Evolutionary conservation across 2,329 filamentous ascomycete species (phyloP), one percentile per base, ranked within the genome.

Genomic region (Talaromyces verruculosus): DNA sequence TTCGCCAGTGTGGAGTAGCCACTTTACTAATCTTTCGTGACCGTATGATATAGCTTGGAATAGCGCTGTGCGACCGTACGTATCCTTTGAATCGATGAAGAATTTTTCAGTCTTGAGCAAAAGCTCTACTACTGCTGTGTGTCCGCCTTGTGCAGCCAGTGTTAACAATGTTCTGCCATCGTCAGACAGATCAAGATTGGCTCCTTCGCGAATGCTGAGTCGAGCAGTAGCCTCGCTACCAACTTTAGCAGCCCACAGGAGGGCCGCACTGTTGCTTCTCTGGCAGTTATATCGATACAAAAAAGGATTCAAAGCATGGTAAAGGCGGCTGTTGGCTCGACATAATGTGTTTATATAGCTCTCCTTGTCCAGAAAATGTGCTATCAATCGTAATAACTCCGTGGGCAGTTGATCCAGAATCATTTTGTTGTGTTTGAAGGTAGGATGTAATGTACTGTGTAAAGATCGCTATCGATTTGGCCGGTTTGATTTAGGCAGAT

Each of bases 401-500:
- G 35, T 25, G 25, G 57, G 57, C 35, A 45, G 19, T 19, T 30
- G 17, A 25, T 25, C 19, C n/a, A 60, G 57, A 45, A 5, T 30
- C 57, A 45, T 65, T 59, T 11, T 35, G 33, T 74, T 78, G 5
- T 43, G n/a, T 43, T 43, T 43, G 41, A 43, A 43, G 41, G 17
- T 19, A 43, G 41, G 41, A 43, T 43, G 17, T 41, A 41, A 41
- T 41, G 15, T 25, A 25, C 25, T 25, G 3, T 25, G 25, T 43
- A 19, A 19, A 43, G 41, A 19, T 43, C 41, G 41, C 1, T 43
- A 43, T 43, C 41, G 41, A 19, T 43, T 43, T 43, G 7, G 41
- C 33, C 33, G 11, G 33, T 35, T 35, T 35, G 19, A 30, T 30
- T 30, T 30, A 30, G 30, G 30, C 30, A 30, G 30, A 30, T 30